Conservation (phyloP, 2,329 filamentous ascomycete genomes). For the Ophiocordyceps camponoti-leonardi region DNA sequence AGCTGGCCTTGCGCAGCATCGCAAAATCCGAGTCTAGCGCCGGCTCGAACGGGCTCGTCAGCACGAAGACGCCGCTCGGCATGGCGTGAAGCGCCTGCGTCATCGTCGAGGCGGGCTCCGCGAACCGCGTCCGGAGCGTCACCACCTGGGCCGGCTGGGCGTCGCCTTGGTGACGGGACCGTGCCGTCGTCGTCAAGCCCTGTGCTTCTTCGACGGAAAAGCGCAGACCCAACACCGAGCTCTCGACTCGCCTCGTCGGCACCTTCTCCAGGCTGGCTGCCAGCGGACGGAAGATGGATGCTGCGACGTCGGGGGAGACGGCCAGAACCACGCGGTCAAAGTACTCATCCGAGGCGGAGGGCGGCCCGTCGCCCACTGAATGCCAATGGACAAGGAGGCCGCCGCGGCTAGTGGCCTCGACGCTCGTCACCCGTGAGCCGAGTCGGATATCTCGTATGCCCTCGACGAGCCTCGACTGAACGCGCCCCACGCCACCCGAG, state of each 20-base stretch:
- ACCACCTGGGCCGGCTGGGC: conserved; percentile 13
- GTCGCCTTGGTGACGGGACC: conserved; percentile 9
- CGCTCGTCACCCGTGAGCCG: conserved; percentile 17
- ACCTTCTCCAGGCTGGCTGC: conserved; percentile 19
- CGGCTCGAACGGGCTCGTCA: conserved; percentile 26
- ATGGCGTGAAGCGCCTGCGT: conserved; percentile 37
- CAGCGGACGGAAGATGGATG: conserved; percentile 27
- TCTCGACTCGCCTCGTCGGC: conserved; percentile 29
- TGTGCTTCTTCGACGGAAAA: conserved; percentile 2
- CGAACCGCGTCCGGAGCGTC: conserved; percentile 17
- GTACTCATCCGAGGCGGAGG: conserved; percentile 9
- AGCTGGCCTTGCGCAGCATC: conserved; percentile 25
- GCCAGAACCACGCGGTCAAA: conserved; percentile 37
- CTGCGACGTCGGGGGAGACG: conserved; percentile 35
- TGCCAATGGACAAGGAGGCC: conserved; percentile 18
- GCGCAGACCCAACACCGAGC: conserved; percentile 19
- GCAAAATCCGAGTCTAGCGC: conserved; percentile 16
- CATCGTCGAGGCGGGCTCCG: conserved; percentile 8
- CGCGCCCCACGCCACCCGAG: conserved; percentile 27
- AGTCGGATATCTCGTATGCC: conserved; percentile 23
- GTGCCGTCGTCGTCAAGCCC: conserved; percentile 6
- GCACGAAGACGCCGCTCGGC: conserved; percentile 31
- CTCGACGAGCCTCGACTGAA: conserved; percentile 25
- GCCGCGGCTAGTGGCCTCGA: conserved; percentile 9
- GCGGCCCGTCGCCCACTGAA: conserved; percentile 3